Conservation (phyloP, 176 grass and related monocot species). For the Avena sativa region DNA sequence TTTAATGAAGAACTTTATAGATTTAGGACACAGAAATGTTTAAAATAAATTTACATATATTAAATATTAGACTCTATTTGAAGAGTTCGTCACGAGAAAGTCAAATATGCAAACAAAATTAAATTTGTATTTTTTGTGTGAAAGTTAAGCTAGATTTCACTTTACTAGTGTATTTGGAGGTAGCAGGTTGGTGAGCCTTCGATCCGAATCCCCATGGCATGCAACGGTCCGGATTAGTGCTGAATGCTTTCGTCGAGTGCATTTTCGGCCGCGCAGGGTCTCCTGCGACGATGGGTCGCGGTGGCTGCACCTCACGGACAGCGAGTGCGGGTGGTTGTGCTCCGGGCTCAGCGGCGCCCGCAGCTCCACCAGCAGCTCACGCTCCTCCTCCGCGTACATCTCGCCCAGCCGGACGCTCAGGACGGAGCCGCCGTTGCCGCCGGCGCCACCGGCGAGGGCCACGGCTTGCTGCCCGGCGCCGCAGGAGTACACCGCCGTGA, state of each 20-base stretch:
- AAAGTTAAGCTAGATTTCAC: too few species aligned
- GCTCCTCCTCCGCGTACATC: slow-evolving; percentile 92
- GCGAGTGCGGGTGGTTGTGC: slow-evolving; percentile 36
- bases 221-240: too few species aligned
- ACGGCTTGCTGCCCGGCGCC: slow-evolving; percentile 61
- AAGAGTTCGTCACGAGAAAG: too few species aligned
- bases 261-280: slow-evolving; percentile 44
- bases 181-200: too few species aligned
- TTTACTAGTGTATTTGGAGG: too few species aligned
- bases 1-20: too few species aligned
- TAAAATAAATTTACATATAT: too few species aligned
- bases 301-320: slow-evolving; percentile 71
- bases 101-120: too few species aligned
- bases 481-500: slow-evolving; percentile 77
- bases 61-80: too few species aligned
- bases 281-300: slow-evolving; percentile 65
- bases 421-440: slow-evolving; percentile 43
- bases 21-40: too few species aligned
- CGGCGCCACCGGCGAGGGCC: slow-evolving; percentile 49
- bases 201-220: slow-evolving; percentile 4
- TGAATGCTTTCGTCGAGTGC: background rate
- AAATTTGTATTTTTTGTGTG: too few species aligned
- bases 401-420: slow-evolving; percentile 61
- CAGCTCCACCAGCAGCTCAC: slow-evolving; percentile 88
- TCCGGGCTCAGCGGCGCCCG: slow-evolving; percentile 49